Evolutionary conservation across 2,329 filamentous ascomycete genomes (phyloP), one percentile per base, ranked within the genome.

Genomic region (Aspergillus sclerotialis): DNA sequence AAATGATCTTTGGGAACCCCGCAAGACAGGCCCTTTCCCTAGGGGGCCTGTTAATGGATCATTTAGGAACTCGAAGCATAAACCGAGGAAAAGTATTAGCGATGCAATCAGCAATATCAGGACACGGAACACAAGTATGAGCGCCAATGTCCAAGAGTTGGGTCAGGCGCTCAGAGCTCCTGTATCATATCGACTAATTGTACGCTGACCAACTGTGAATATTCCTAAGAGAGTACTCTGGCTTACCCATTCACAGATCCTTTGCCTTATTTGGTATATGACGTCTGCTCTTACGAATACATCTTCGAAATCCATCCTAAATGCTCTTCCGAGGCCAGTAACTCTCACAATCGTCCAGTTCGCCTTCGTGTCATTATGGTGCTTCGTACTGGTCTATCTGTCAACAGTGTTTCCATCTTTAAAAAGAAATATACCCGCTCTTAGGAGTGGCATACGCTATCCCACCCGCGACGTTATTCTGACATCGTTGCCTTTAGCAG

Each of bases 241-340:
- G 46, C 45, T 46, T 31, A 49, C 40, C 48, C 46, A 53, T 34
- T n/a, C 36, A 24, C 62, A 95, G 90, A 64, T 75, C 32, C 79
- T 95, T 31, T 96, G 90, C 64, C 67, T 89, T 38, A 66, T 90
- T 55, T 96, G 92, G 92, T 98, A 96, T 69, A 76, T 84, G 59
- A 94, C 89, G 15, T 96, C 90, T 28, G 92, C 93, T 43, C 70
- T 96, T 49, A 95, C 92, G 42, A 98, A 96, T 60, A 95, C 92
- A 2, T 96, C 92, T 15, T 95, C 92, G 33, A 98, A 98, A 67
- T 85, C 90, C 12, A 98, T 98, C 54, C 72, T 96, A 42, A 95
- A 87, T 48, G 84, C 86, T 28, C 86, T 95, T 46, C 80, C 85
- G 38, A 92, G 87, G 63, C 90, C 90, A 2, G 84, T 92, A 19